phyloP scores from a whole-genome alignment of 2,329 filamentous ascomycete genomes.

The Xylariaceae sp. region DNA sequence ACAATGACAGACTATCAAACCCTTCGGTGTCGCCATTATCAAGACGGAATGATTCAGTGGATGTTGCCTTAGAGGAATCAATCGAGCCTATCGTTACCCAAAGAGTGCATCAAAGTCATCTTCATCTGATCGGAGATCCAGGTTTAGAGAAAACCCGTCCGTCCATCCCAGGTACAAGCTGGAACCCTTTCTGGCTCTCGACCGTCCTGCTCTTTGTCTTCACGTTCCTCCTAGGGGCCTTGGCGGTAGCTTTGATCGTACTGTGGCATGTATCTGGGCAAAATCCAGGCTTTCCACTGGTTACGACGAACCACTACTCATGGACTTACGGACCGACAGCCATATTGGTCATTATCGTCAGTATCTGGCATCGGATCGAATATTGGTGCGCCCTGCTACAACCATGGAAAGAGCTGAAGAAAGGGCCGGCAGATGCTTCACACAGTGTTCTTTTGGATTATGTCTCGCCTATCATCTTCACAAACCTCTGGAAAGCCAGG shows the following conservation, averaged over 20 bases:
- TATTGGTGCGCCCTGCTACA: conserved; percentile 4
- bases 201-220: neutral
- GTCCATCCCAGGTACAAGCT: neutral
- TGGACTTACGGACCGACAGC: conserved; percentile 7
- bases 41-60: no score
- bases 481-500: conserved; percentile 1
- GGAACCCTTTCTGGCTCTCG: neutral
- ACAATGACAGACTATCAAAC: no score
- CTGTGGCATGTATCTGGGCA: conserved; percentile 1
- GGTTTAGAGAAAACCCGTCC: no score
- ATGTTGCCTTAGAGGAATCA: no score
- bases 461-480: conserved; percentile 4
- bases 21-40: no score
- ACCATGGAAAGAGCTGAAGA: conserved; percentile 1
- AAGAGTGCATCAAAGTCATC: no score
- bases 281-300: neutral
- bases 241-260: neutral
- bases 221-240: neutral
- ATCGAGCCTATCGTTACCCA: no score
- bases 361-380: conserved; percentile 7
- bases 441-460: conserved; percentile 12
- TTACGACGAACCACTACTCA: neutral
- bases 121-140: no score
- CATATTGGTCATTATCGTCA: conserved; percentile 2
- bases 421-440: neutral